These are phyloP conservation scores for Vairimorpha necatrix DNA, from an alignment of 371 early-diverging fungal genomes.

Conservation along the genomic window DNA sequence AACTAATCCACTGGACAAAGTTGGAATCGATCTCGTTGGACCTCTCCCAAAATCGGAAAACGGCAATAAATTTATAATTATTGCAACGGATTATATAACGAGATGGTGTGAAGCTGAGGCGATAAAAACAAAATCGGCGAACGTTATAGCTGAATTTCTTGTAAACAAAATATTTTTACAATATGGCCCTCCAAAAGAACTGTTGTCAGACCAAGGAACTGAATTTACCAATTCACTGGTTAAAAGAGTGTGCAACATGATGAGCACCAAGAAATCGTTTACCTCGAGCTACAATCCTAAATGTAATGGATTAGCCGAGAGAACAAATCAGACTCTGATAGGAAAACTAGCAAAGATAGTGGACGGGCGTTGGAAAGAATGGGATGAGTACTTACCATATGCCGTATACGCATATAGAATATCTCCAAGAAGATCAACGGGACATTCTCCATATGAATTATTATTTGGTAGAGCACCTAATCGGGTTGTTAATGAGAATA, in stretches of 20 bases:
- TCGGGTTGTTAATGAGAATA: too few species aligned
- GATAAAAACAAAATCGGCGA: constrained; percentile 46
- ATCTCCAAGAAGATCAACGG: background rate
- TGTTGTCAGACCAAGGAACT: constrained; percentile 62
- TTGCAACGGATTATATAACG: constrained; percentile 64
- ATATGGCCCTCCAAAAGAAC: constrained; percentile 57
- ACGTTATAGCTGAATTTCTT: constrained; percentile 57
- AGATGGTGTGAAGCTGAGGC: constrained; percentile 63
- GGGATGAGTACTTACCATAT: constrained; percentile 26
- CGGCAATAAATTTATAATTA: constrained; percentile 63
- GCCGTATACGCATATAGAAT: constrained; percentile 18
- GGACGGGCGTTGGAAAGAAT: background rate
- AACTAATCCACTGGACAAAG: constrained; percentile 46
- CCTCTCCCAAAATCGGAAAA: constrained; percentile 40
- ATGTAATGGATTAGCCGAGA: too few species aligned
- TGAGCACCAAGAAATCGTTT: background rate
- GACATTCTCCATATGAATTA: constrained; percentile 2
- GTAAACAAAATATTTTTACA: constrained; percentile 2
- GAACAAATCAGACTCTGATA: too few species aligned
- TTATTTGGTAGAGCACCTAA: constrained; percentile 1
- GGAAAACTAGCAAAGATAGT: too few species aligned
- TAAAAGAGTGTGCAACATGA: background rate
- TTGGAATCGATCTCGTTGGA: constrained; percentile 64
- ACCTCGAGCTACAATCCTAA: too few species aligned
- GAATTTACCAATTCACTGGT: constrained; percentile 48